Evolutionary conservation across 1,139 yeast genomes (phyloP), one percentile per base, ranked within the genome.

Genomic region (Pichia sp.): DNA sequence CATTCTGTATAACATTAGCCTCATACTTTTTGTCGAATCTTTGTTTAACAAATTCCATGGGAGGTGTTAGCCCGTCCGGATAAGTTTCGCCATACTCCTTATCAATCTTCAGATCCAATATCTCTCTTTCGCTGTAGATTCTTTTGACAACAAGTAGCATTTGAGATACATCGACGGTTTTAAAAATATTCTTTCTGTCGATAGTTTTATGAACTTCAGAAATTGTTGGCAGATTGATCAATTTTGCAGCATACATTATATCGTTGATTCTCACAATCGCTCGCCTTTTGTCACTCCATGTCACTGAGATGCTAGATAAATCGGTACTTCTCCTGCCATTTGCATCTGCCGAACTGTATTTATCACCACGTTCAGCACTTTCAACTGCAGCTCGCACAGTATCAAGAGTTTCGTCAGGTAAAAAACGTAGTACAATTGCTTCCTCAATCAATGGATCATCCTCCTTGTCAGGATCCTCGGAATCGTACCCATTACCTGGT

Each of bases 401-500:
- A 60, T 89, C 97, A 51, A 89, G 71, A 13, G 69, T 62, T 62
- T 87, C 90, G 61, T 90, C 96, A 23, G 93, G 87, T 10, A 88
- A 67, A 73, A 93, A 85, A 51, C 99, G 76, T 50, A 93, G 70
- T 1, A 90, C 75, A 2, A 93, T 78, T 0, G 95, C 97, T 61
- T 88, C 95, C 66, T 93, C 98, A 30, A 90, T 75, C 61, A 90
- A 73, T 0, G 99, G 99, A 66, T 93, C 98, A 57, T 90, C 97
- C 68, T 93, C 99, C 47, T 90, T 74, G 64, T 93, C 98, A 1
- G 97, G 96, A 10, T 96, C 98, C 65, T 93, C 99, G 1, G 97
- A 87, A 67, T 93, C 99, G 69, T 93, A 93, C 0, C 98, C 98
- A 63, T 92, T 97, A 1, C 97, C 97, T 0, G 96, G 95, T 8